Conservation (phyloP, 345 rosid species). For the Heritiera littoralis region DNA sequence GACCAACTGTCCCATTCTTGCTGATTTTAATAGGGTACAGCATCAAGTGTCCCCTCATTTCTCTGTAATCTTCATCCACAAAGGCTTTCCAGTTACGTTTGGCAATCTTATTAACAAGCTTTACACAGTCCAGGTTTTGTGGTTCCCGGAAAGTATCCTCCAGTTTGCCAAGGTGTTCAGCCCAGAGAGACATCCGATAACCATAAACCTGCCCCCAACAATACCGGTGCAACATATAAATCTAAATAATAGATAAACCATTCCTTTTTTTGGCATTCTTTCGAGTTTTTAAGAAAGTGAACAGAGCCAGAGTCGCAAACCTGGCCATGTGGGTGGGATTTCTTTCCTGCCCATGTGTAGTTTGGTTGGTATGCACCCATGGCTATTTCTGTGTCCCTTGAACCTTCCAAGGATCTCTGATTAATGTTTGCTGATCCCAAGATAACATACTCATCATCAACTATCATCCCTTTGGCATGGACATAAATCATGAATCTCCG, state of each 20-base stretch:
- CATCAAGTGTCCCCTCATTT: slow-evolving; percentile 68
- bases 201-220: slow-evolving; percentile 55
- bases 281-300: background rate
- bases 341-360: slow-evolving; percentile 57
- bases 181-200: slow-evolving; percentile 73
- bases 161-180: slow-evolving; percentile 56
- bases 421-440: slow-evolving; percentile 76
- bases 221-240: background rate
- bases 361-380: slow-evolving; percentile 72
- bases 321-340: slow-evolving; percentile 58
- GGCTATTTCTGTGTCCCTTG: slow-evolving; percentile 75
- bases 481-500: slow-evolving; percentile 73
- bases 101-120: slow-evolving; percentile 41
- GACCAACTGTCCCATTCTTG: slow-evolving; percentile 40
- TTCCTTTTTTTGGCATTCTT: background rate
- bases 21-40: slow-evolving; percentile 50
- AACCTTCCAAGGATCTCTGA: slow-evolving; percentile 78
- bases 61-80: slow-evolving; percentile 34
- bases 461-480: slow-evolving; percentile 76
- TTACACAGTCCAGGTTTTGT: slow-evolving; percentile 40
- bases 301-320: slow-evolving; percentile 26
- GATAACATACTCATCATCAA: slow-evolving; percentile 67
- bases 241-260: background rate
- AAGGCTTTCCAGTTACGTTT: slow-evolving; percentile 53
- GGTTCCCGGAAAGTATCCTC: slow-evolving; percentile 48